Percentiles rank a stretch among this genome's conserved stretches.
phyloP scores from a whole-genome alignment of 176 grass and related monocot species.

The Raddia guianensis region DNA sequence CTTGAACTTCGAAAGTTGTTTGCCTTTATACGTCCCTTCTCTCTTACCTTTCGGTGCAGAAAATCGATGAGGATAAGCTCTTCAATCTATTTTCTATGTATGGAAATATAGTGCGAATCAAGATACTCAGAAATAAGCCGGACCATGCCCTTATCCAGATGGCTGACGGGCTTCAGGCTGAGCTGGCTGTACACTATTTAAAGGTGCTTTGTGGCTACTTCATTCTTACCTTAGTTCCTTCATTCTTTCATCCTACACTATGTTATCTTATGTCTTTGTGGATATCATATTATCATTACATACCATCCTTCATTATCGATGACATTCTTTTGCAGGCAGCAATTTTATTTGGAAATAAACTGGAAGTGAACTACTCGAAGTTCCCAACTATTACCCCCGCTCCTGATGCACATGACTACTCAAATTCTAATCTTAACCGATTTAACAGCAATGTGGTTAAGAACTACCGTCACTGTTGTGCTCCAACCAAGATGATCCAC shows the following conservation, averaged over 20 bases:
- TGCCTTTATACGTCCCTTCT: background rate
- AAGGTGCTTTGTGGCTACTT: conserved; percentile 49
- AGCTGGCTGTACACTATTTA: conserved; percentile 91
- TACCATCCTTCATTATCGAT: background rate
- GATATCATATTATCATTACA: background rate
- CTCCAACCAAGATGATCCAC: conserved; percentile 96
- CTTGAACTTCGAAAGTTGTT: background rate
- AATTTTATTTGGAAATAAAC: conserved; percentile 80
- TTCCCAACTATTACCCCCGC: conserved; percentile 69
- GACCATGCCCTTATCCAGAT: conserved; percentile 98
- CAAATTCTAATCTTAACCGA: conserved; percentile 80
- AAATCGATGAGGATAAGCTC: conserved; percentile 89
- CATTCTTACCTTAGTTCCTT: background rate
- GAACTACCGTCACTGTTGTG: conserved; percentile 89
- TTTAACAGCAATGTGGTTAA: conserved; percentile 86
- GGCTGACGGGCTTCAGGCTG: conserved; percentile 90
- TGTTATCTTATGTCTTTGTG: background rate
- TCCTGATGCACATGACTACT: conserved; percentile 75
- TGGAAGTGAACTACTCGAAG: conserved; percentile 92
- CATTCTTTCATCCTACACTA: background rate
- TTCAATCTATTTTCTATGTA: conserved; percentile 98
- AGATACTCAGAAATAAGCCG: conserved; percentile 85
- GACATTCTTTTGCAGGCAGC: conserved; percentile 58
- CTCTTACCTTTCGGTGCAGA: conserved; percentile 53
- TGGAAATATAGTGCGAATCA: conserved; percentile 93